Base-by-base conservation (phyloP, 164 flowering plant species). In the Berberis thunbergii region DNA sequence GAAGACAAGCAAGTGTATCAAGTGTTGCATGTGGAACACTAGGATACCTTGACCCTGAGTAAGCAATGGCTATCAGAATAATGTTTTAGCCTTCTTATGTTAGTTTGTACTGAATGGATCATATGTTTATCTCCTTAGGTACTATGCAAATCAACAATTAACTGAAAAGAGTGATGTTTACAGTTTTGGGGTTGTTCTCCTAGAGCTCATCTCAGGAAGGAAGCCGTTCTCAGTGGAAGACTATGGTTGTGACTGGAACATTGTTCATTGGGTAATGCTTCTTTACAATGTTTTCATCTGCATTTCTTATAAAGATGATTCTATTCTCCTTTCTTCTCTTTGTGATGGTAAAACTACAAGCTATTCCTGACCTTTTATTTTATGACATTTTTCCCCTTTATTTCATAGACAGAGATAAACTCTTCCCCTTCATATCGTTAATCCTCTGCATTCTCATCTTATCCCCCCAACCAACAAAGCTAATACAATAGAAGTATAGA, bases 11-110 rank as follows among this genome's bases (percentile, higher is more conserved):
- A 94, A 94, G 89, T 43, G 64, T 88, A 75, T 93, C 98, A 73
- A 93, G 98, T 64, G 85, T 83, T 64, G 92, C 96, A 38, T 73
- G 84, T 64, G 98, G 98, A 78, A 89, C 97, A 45, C 86, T 93
- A 3, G 97, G 98, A 59, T 93, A 93, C 74, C 84, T 89, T 57
- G 98, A 93, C 69, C 98, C 98, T n/a, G 96, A 86, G 98, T 93
- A 86, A 77, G 86, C 39, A 52, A 53, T 26, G 5, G 43, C 43
- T 49, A 59, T 8, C 40, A 54, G 7, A 48, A 48, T 11, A 50
- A 56, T 42, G 53, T n/a, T 64, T 50, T 6, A 4, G n/a, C 43
- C 6, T 39, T 41, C 42, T 40, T 64, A 5, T 72, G 13, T 40
- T 8, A 3, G 13, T 13, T 5, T 38, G 42, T 56, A n/a, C 60